Base-by-base conservation (phyloP, 495 filamentous ascomycete genomes). In the Podospora tetraspora region DNA sequence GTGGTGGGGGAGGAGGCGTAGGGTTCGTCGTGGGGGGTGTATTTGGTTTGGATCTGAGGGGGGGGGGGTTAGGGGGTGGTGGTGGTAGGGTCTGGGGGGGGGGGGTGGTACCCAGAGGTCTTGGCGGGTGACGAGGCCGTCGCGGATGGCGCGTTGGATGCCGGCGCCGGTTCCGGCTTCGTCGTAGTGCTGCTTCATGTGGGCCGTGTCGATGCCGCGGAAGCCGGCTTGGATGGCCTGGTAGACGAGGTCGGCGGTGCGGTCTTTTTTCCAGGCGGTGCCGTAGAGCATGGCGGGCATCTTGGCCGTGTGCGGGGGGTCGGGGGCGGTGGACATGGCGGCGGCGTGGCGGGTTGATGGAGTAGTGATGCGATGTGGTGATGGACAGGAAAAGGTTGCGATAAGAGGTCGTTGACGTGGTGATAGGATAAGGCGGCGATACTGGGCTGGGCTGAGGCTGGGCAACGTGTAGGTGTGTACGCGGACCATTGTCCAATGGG, bases 201-300 rank as follows among this genome's bases (percentile, higher is more conserved):
- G 90, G 7, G 91, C 91, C 0, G 91, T 94, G 72, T 96, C 92
- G 64, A 94, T 80, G 21, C 83, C 91, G 8, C 85, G 82, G 75
- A 95, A 96, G 9, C 92, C 92, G 13, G 86, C 78, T 63, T 83
- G 81, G 69, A 96, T 73, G 25, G 92, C 92, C 70, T 84, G 79
- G 72, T 88, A 83, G 27, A 94, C 91, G 1, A 93, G 82, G 43
- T 87, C 83, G 22, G 85, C 82, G 1, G 90, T 92, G 29, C 77
- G 78, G 3, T 88, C 87, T 75, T 92, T 91, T 79, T 94, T 94
- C 92, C 92, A 94, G n/a, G 92, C 92, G 9, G 91, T 94, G 58
- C 92, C 92, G 73, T 96, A 96, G 66, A 95, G 76, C 68, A 93
- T 83, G 66, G 81, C 79, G 8, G 89, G 89, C 72, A 85, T 83